phyloP scores from a whole-genome alignment of 2,329 filamentous ascomycete genomes.

The Trichoderma sp. region DNA sequence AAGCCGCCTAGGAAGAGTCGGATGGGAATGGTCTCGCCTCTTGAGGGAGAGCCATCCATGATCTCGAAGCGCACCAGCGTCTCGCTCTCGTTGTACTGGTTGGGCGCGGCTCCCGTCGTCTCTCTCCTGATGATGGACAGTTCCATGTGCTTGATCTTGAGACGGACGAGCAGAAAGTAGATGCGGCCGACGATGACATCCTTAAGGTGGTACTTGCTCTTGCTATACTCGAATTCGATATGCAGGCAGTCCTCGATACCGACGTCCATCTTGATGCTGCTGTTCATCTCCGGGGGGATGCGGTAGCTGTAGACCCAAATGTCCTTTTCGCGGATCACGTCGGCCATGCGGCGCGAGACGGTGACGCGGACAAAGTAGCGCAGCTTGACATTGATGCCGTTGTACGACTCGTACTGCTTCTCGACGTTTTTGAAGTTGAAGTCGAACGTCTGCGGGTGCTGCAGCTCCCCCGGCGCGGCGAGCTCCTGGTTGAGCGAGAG shows the following conservation, averaged over 20 bases:
- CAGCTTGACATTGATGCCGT: constrained; percentile 98
- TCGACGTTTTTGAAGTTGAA: constrained; percentile 99
- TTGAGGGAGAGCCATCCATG: constrained; percentile 98
- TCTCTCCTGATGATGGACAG: constrained; percentile 94
- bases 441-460: constrained; percentile 96
- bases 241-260: constrained; percentile 98
- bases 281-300: constrained; percentile 97
- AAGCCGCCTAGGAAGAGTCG: constrained; percentile 95
- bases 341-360: constrained; percentile 93
- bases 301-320: constrained; percentile 99
- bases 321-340: constrained; percentile 98
- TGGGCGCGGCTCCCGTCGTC: constrained; percentile 92
- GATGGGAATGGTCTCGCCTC: constrained; percentile 93
- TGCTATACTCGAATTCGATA: constrained; percentile 99
- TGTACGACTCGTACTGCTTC: constrained; percentile 99
- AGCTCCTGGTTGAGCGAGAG: constrained; percentile 95
- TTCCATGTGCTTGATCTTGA: constrained; percentile 99
- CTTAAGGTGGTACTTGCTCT: constrained; percentile 98
- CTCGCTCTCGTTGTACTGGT: constrained; percentile 99
- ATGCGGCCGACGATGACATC: constrained; percentile 98
- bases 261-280: constrained; percentile 99
- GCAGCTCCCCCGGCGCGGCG: constrained; percentile 92
- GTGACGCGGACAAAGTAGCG: constrained; percentile 98
- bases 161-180: constrained; percentile 92
- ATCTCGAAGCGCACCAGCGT: constrained; percentile 98